Evolutionary conservation across 2,329 filamentous ascomycete species (phyloP).

Genomic region (Aspergillus sp.): DNA sequence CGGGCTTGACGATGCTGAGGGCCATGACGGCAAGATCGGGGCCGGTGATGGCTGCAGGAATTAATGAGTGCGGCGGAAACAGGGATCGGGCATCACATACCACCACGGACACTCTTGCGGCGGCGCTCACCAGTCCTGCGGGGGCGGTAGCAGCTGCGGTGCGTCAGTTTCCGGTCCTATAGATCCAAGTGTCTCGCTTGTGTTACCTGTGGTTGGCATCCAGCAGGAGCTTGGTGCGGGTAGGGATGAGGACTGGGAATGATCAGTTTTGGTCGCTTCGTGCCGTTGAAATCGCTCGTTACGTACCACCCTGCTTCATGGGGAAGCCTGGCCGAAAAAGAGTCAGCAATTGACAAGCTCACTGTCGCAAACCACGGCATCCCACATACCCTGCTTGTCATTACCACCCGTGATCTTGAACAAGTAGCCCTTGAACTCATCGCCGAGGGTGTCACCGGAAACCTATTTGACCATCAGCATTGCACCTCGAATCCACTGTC

Average conservation of each 20-base stretch:
- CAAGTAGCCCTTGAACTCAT: conserved; percentile 99
- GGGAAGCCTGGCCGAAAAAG: conserved; percentile 59
- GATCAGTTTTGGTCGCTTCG: conserved; percentile 19
- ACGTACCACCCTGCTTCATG: conserved; percentile 92
- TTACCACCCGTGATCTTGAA: conserved; percentile 99
- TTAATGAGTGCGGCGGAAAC: too few species aligned
- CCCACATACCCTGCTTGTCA: conserved; percentile 80
- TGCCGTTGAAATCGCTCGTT: conserved; percentile 17
- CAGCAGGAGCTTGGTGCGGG: conserved; percentile 95
- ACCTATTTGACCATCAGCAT: conserved; percentile 46
- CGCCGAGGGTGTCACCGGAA: conserved; percentile 84
- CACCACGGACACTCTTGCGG: conserved; percentile 94
- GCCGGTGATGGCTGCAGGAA: conserved; percentile 84
- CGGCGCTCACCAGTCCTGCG: conserved; percentile 98
- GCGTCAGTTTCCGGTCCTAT: conserved; percentile 5
- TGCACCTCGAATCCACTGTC: conserved; percentile 7
- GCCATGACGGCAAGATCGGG: conserved; percentile 92
- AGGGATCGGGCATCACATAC: conserved; percentile 16
- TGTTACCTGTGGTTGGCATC: conserved; percentile 69
- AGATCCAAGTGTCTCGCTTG: not conserved
- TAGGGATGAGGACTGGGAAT: conserved; percentile 66
- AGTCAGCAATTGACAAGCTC: conserved; percentile 23
- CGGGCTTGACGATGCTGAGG: conserved; percentile 95
- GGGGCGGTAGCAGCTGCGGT: conserved; percentile 78
- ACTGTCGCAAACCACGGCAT: not conserved